phyloP scores from a whole-genome alignment of 306 rosid genomes.

The Spatholobus suberectus region DNA sequence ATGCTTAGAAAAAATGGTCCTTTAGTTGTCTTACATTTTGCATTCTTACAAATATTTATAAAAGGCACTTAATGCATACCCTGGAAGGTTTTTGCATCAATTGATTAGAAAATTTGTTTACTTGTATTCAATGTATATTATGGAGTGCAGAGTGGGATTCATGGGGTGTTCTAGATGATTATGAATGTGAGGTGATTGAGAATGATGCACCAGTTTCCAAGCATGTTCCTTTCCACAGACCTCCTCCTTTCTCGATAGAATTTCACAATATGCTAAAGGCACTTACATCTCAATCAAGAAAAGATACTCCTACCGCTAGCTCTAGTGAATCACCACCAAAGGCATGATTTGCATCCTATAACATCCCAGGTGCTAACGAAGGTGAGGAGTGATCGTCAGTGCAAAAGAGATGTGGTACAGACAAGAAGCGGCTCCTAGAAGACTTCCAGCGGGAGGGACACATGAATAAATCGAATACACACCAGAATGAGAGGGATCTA shows the following conservation, averaged over 20 bases:
- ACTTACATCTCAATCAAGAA: slow-evolving; percentile 39
- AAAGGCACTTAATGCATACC: not conserved
- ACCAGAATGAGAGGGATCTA: too few relatives aligned
- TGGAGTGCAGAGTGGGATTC: slow-evolving; percentile 87
- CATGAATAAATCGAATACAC: too few relatives aligned
- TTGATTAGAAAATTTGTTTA: not conserved
- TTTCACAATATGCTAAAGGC: too few relatives aligned
- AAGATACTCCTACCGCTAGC: slow-evolving; percentile 41
- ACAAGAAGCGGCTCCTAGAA: too few relatives aligned
- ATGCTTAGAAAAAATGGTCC: too few relatives aligned
- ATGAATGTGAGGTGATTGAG: too few relatives aligned
- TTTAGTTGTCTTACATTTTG: not conserved
- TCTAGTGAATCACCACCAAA: slow-evolving; percentile 58
- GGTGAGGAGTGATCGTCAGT: too few relatives aligned
- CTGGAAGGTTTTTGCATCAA: slow-evolving; percentile 6
- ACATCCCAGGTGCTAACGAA: too few relatives aligned
- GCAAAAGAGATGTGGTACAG: too few relatives aligned
- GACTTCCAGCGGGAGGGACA: too few relatives aligned
- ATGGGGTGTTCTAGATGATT: slow-evolving; percentile 93
- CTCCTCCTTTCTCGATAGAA: too few relatives aligned
- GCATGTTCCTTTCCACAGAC: slow-evolving; percentile 85
- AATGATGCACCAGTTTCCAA: slow-evolving; percentile 89
- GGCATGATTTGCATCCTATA: slow-evolving; percentile 47
- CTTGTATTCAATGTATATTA: slow-evolving; percentile 22
- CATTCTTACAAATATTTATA: not conserved